These are phyloP conservation scores for Moniliella sp. DNA, from an alignment of 1,284 basidiomycete species.

Conservation along the genomic window DNA sequence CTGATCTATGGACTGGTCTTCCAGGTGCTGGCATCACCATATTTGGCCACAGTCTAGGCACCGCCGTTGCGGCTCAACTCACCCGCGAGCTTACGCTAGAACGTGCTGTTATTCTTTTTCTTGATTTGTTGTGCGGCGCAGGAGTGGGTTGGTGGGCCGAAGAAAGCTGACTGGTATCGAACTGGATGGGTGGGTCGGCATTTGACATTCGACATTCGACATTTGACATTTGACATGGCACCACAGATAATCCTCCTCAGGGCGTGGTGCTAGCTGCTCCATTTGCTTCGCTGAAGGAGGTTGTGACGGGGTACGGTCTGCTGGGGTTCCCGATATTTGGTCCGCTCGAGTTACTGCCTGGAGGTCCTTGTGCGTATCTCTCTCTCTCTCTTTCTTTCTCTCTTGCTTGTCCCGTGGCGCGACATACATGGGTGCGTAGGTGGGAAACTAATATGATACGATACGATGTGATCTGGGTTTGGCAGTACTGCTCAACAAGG, in stretches of 20 bases:
- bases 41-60: slow-evolving; percentile 61
- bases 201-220: too few relatives aligned
- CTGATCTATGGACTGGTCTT: background rate
- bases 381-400: background rate
- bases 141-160: too few relatives aligned
- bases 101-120: slow-evolving; percentile 32
- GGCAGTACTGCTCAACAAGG: slow-evolving; percentile 38
- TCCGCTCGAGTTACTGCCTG: slow-evolving; percentile 51
- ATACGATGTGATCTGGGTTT: background rate
- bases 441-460: background rate
- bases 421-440: background rate
- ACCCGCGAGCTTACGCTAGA: slow-evolving; percentile 44
- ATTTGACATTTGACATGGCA: too few relatives aligned
- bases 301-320: slow-evolving; percentile 48
- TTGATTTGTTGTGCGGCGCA: too few relatives aligned
- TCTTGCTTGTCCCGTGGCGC: too few relatives aligned
- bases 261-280: slow-evolving; percentile 56
- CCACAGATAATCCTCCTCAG: slow-evolving; percentile 34
- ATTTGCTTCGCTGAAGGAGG: slow-evolving; percentile 47
- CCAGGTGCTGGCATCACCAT: slow-evolving; percentile 44
- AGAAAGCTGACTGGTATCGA: too few relatives aligned
- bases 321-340: slow-evolving; percentile 46
- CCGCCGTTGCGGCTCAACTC: slow-evolving; percentile 50
- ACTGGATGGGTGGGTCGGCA: background rate
- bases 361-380: slow-evolving; percentile 39